A percentile compares a stretch with the other conserved stretches of the same genome.
Conservation (phyloP, 164 flowering plant species). For the Vitis riparia region DNA sequence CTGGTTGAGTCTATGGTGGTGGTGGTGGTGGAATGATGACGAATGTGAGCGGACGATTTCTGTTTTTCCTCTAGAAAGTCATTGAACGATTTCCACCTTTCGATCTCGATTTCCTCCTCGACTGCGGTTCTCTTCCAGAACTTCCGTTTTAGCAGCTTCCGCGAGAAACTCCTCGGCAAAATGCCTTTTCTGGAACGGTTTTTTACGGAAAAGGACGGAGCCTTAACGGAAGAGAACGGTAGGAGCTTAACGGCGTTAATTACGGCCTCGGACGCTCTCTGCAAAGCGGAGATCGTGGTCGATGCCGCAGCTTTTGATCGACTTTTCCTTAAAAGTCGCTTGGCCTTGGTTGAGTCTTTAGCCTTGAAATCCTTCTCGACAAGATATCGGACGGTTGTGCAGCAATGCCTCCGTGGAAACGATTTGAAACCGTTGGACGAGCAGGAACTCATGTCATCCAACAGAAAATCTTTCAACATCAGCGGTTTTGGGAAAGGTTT, state of each 20-base stretch:
- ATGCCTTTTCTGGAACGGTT: constrained; percentile 15
- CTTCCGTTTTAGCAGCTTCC: constrained; percentile 33
- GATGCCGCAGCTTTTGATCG: constrained; percentile 27
- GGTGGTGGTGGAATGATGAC: not conserved
- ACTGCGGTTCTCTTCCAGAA: constrained; percentile 36
- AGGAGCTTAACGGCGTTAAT: constrained; percentile 51
- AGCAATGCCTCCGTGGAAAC: constrained; percentile 50
- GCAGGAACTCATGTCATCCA: constrained; percentile 65
- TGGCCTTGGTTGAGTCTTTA: constrained; percentile 2
- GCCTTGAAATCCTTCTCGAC: constrained; percentile 47
- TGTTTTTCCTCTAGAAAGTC: constrained; percentile 32
- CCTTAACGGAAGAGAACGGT: constrained; percentile 28
- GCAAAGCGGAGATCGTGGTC: constrained; percentile 43
- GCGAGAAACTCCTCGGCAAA: constrained; percentile 43
- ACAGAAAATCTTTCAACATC: constrained; percentile 65
- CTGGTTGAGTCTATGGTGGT: not conserved
- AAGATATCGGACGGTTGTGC: constrained; percentile 47
- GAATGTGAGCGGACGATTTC: constrained; percentile 23
- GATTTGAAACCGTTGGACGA: constrained; percentile 70
- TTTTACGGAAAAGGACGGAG: constrained; percentile 9
- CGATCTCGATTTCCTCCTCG: constrained; percentile 18
- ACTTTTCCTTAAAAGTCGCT: constrained; percentile 17
- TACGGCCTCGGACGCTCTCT: constrained; percentile 53
- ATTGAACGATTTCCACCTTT: constrained; percentile 49
- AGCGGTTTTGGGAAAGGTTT: constrained; percentile 20